These are phyloP conservation scores for Pestalotiopsis sp. DNA, from an alignment of 2,329 filamentous ascomycete genomes.

Conservation along the genomic window DNA sequence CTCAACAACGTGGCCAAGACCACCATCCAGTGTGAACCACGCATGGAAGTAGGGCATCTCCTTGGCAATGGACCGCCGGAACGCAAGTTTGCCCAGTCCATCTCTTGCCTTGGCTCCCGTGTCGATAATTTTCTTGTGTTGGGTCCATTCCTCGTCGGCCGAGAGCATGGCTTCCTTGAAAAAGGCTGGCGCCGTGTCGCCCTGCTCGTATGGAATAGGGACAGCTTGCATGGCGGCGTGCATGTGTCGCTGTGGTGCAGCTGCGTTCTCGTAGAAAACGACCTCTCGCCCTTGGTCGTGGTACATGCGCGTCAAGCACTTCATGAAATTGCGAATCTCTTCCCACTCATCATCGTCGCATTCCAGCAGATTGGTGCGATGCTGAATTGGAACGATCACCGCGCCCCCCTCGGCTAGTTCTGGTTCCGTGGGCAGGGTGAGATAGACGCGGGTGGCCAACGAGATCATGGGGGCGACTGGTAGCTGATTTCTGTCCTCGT, in stretches of 20 bases:
- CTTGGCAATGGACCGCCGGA: constrained; percentile 80
- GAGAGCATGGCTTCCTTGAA: constrained; percentile 93
- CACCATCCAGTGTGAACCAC: constrained; percentile 93
- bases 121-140: constrained; percentile 94
- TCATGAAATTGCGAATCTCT: constrained; percentile 99
- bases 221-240: constrained; percentile 88
- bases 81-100: constrained; percentile 78
- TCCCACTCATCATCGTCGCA: constrained; percentile 99
- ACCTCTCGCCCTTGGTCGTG: constrained; percentile 91
- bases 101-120: constrained; percentile 68
- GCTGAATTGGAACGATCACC: constrained; percentile 85
- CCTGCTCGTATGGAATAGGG: constrained; percentile 88
- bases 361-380: constrained; percentile 88
- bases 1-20: constrained; percentile 90
- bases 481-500: constrained; percentile 75
- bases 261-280: constrained; percentile 97
- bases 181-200: constrained; percentile 88
- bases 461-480: constrained; percentile 86
- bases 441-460: constrained; percentile 80
- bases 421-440: constrained; percentile 88
- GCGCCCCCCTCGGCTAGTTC: constrained; percentile 83
- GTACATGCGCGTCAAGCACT: constrained; percentile 90
- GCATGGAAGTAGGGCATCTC: constrained; percentile 99
- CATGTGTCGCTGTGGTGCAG: constrained; percentile 72
- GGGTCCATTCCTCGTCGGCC: constrained; percentile 90